Evolutionary conservation across 2,329 filamentous ascomycete species (phyloP), one percentile per base, ranked within the genome.

Genomic region (Diaporthe batatas): DNA sequence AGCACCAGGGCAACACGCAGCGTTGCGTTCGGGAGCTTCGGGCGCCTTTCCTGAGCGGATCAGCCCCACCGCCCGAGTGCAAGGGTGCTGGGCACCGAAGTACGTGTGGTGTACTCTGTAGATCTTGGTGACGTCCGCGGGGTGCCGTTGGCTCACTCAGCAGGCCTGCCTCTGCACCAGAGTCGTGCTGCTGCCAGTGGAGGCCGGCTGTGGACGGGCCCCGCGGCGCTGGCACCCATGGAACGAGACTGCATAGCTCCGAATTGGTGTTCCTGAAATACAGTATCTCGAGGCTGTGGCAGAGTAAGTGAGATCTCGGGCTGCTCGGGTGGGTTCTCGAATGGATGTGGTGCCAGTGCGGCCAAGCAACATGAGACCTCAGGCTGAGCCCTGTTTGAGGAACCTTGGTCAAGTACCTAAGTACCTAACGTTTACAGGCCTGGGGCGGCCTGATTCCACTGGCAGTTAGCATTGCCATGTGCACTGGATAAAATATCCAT

Each of bases 21-120:
- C 62, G 62, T 67, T 21, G 62, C 47, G 32, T 53, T 36, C 62
- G 62, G 62, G 62, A 67, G 62, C 62, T 67, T 67, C 62, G 62
- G 62, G 53, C 62, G 47, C 44, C 44, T 67, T 51, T 51, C 47
- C 62, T 67, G 62, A 16, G 21, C 51, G 62, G 62, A 21, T 18
- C 44, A 11, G 11, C 21, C 29, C 47, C 62, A 67, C 62, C 23
- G 62, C 3, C 62, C 44, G 44, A 51, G 29, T 23, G 62, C 62
- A 65, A 51, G 62, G 44, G 44, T 65, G 44, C 44, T 65, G 62
- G 36, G 29, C 29, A 29, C 29, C 29, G 2, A 29, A 29, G 62
- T 53, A n/a, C n/a, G n/a, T n/a, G n/a, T n/a, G n/a, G n/a, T n/a
- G n/a, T n/a, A n/a, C n/a, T n/a, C n/a, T n/a, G n/a, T n/a, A 67